Evolutionary conservation across 805 yeast genomes (phyloP).

Genomic region (Starmerella lactis-condensi): DNA sequence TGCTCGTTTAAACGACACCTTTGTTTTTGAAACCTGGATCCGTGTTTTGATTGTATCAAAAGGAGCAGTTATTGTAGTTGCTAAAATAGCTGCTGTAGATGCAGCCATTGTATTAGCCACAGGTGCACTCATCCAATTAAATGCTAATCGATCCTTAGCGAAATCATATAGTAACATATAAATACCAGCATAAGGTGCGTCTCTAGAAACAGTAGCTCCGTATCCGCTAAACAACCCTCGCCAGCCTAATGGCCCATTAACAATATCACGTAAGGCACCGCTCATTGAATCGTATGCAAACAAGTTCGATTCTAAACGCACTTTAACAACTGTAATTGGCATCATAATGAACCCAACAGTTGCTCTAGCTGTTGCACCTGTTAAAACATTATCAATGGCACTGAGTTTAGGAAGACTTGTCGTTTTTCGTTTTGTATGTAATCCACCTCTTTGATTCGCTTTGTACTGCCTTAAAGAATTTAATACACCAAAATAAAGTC

Average conservation of each 20-base stretch:
- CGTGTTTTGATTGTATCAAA: conserved; percentile 87
- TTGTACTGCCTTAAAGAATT: conserved; percentile 25
- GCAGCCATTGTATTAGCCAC: conserved; percentile 62
- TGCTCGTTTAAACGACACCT: conserved; percentile 4
- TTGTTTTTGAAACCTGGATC: conserved; percentile 40
- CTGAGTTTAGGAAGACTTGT: conserved; percentile 47
- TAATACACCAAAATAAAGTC: conserved; percentile 59
- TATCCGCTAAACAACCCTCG: conserved; percentile 72
- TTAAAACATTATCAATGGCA: conserved; percentile 44
- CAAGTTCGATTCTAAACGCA: conserved; percentile 67
- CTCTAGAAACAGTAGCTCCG: conserved; percentile 71
- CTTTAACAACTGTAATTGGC: conserved; percentile 87
- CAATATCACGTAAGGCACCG: conserved; percentile 43
- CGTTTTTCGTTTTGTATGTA: conserved; percentile 8
- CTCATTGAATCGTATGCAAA: conserved; percentile 48
- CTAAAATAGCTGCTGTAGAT: conserved; percentile 50
- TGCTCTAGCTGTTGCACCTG: conserved; percentile 69
- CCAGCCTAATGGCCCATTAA: conserved; percentile 30
- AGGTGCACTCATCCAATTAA: conserved; percentile 19
- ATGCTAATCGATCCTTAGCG: conserved; percentile 40
- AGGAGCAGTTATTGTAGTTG: conserved; percentile 82
- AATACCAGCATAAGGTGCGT: conserved; percentile 91
- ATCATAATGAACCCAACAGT: conserved; percentile 70
- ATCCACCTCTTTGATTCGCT: background rate
- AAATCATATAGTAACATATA: conserved; percentile 74